Percentiles rank a stretch among this genome's conserved stretches.
Conservation (phyloP, 2,329 filamentous ascomycete genomes). For the Aspergillus versicolor region DNA sequence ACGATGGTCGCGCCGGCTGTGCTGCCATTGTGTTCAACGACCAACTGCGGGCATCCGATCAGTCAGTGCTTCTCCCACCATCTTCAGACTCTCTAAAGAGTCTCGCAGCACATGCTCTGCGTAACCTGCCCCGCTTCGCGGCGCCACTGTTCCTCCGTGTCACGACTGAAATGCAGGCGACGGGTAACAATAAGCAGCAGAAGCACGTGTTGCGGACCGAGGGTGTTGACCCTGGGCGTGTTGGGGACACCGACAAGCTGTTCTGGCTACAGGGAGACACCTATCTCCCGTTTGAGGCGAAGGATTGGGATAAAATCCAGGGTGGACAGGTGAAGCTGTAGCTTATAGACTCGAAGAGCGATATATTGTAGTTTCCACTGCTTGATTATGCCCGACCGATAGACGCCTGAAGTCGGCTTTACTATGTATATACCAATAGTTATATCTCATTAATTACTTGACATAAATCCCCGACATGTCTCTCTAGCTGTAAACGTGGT, state of each 20-base stretch:
- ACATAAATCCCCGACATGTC: too few relatives aligned
- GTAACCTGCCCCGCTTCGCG: conserved; percentile 69
- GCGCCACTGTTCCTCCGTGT: conserved; percentile 75
- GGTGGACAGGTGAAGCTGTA: conserved; percentile 70
- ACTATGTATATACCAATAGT: background rate
- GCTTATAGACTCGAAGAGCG: background rate
- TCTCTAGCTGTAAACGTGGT: too few relatives aligned
- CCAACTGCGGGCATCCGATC: conserved; percentile 27
- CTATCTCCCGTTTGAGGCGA: conserved; percentile 66
- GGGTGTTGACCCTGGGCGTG: conserved; percentile 64
- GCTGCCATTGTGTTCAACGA: conserved; percentile 66
- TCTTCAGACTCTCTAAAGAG: conserved; percentile 52
- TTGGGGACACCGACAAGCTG: conserved; percentile 47
- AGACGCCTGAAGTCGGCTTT: background rate
- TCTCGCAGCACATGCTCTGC: conserved; percentile 59
- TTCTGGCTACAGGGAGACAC: conserved; percentile 66
- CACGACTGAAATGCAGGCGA: conserved; percentile 62
- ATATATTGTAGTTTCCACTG: too few relatives aligned
- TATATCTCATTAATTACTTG: background rate
- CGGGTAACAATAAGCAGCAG: conserved; percentile 87
- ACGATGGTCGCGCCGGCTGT: conserved; percentile 82
- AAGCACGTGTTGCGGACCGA: conserved; percentile 71
- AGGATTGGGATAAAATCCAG: conserved; percentile 68
- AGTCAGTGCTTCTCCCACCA: conserved; percentile 26
- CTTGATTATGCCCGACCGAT: background rate